Conservation (phyloP, 495 filamentous ascomycete genomes). For the Penicillium verhagenii region DNA sequence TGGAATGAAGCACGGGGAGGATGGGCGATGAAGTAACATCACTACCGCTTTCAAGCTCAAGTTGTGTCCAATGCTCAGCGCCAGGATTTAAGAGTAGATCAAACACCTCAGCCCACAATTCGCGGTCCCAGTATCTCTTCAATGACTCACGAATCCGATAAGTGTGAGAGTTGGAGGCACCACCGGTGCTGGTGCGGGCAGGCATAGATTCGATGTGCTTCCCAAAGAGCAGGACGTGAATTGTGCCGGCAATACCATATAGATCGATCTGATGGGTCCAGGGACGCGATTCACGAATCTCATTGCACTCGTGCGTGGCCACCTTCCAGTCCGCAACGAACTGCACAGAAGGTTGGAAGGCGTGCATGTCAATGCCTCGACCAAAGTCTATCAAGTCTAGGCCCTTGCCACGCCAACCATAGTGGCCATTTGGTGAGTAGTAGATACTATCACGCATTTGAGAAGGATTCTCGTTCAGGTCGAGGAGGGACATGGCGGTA, state of each 20-base stretch:
- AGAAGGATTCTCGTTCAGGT: slow-evolving; percentile 44
- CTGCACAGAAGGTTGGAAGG: slow-evolving; percentile 71
- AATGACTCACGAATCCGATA: slow-evolving; percentile 72
- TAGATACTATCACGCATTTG: slow-evolving; percentile 40
- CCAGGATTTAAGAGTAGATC: slow-evolving; percentile 84
- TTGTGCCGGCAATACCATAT: slow-evolving; percentile 80
- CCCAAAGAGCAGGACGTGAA: slow-evolving; percentile 87
- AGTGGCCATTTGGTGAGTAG: slow-evolving; percentile 68
- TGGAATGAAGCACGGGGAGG: slow-evolving; percentile 59
- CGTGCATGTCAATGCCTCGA: slow-evolving; percentile 87
- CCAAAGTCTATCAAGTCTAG: slow-evolving; percentile 92
- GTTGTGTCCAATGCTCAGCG: slow-evolving; percentile 43
- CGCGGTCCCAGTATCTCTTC: slow-evolving; percentile 94
- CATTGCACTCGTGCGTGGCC: slow-evolving; percentile 77
- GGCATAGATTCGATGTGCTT: slow-evolving; percentile 85
- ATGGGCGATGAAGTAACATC: background rate
- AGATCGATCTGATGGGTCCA: slow-evolving; percentile 98
- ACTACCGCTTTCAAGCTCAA: slow-evolving; percentile 34
- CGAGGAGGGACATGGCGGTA: slow-evolving; percentile 30
- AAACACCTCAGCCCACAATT: slow-evolving; percentile 83
- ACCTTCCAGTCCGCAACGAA: slow-evolving; percentile 97
- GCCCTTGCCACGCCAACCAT: slow-evolving; percentile 80
- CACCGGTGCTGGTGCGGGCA: slow-evolving; percentile 34
- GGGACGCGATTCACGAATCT: slow-evolving; percentile 86
- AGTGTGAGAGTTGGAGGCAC: slow-evolving; percentile 34